Conservation (phyloP, 805 yeast species). For the Spathaspora girioi region DNA sequence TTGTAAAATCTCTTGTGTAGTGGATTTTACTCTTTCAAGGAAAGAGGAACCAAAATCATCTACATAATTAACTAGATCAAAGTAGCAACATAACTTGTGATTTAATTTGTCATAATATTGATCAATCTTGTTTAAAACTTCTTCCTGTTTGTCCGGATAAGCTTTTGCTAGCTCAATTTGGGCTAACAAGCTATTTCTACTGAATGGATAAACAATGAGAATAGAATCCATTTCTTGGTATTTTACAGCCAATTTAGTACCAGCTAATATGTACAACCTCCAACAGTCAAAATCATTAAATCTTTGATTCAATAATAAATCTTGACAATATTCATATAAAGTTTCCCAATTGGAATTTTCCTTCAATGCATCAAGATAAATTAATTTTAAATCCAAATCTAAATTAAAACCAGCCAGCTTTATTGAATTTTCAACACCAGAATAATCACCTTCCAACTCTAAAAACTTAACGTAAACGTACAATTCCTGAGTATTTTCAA, state of each 20-base stretch:
- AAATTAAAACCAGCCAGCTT: conserved; percentile 21
- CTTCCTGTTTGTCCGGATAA: conserved; percentile 13
- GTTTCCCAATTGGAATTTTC: conserved; percentile 38
- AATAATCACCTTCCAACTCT: conserved; percentile 27
- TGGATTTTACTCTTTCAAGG: conserved; percentile 16
- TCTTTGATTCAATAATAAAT: conserved; percentile 41
- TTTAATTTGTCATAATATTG: conserved; percentile 45
- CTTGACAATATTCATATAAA: conserved; percentile 37
- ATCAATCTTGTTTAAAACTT: conserved; percentile 25
- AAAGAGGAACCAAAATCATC: conserved; percentile 10
- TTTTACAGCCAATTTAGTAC: conserved; percentile 27
- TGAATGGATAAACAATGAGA: conserved; percentile 9
- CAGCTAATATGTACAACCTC: conserved; percentile 51
- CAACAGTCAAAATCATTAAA: conserved; percentile 80
- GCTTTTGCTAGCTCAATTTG: conserved; percentile 19
- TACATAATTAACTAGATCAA: conserved; percentile 48
- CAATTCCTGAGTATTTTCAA: conserved; percentile 58
- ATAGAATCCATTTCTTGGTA: conserved; percentile 23
- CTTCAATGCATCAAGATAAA: conserved; percentile 47
- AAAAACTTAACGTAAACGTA: conserved; percentile 56
- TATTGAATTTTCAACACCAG: conserved; percentile 19
- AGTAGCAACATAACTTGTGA: conserved; percentile 60
- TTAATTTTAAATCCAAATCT: conserved; percentile 62
- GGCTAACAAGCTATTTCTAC: conserved; percentile 30
- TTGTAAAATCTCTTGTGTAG: conserved; percentile 10